Conservation (phyloP, 345 rosid genomes). For the Camelina hispida region DNA sequence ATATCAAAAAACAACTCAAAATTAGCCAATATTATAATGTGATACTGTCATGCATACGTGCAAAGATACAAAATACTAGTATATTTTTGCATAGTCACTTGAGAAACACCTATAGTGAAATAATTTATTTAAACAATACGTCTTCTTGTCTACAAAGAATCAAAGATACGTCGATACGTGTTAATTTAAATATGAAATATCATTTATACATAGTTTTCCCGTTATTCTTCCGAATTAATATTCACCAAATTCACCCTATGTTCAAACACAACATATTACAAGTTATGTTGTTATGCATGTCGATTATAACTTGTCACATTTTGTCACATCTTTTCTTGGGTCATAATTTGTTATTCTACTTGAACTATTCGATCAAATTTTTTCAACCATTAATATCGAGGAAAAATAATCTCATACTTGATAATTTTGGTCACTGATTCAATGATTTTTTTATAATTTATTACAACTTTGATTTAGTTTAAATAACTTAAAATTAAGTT, state of each 20-base stretch:
- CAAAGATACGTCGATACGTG: not conserved
- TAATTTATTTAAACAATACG: conserved; percentile 18
- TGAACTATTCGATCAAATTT: not conserved
- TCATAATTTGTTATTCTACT: not conserved
- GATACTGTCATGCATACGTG: conserved; percentile 33
- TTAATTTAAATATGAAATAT: not conserved
- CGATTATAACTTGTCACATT: not conserved
- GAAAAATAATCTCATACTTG: not conserved
- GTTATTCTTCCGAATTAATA: not conserved
- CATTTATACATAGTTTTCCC: not conserved
- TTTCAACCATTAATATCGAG: not conserved
- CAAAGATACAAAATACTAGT: not conserved
- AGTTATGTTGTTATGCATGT: not conserved
- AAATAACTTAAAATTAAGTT: too few species aligned
- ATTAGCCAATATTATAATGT: conserved; percentile 7
- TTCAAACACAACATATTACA: not conserved
- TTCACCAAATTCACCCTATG: not conserved
- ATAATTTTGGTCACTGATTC: not conserved
- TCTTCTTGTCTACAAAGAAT: not conserved
- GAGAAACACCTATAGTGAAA: conserved; percentile 25
- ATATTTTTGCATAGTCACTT: not conserved
- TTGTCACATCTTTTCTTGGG: not conserved
- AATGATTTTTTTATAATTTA: too few species aligned
- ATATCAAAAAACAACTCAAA: not conserved
- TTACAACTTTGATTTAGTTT: too few species aligned